A percentile compares a stretch with the other conserved stretches of the same genome.
phyloP scores from a whole-genome alignment of 495 filamentous ascomycete genomes.

The Durotheca rogersii region DNA sequence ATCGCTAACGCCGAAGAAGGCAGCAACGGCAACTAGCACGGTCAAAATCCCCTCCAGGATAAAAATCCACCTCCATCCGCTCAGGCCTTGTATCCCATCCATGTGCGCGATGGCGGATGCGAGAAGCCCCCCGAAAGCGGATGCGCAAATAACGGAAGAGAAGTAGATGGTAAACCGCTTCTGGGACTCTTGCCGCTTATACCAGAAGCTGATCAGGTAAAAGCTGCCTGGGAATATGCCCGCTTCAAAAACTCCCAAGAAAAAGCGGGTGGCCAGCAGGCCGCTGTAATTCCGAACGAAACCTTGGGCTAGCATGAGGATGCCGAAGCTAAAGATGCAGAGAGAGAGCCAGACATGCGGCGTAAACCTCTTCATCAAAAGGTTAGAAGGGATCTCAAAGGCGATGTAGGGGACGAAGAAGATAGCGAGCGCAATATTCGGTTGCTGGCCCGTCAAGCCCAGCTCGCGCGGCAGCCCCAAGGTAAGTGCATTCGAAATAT shows the following conservation, averaged over 20 bases:
- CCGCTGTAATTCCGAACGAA: slow-evolving; percentile 51
- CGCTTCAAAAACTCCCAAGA: slow-evolving; percentile 62
- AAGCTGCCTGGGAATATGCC: slow-evolving; percentile 57
- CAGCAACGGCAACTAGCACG: slow-evolving; percentile 43
- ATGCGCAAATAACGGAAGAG: slow-evolving; percentile 56
- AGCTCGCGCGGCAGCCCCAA: slow-evolving; percentile 61
- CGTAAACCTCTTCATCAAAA: slow-evolving; percentile 51
- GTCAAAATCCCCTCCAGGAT: slow-evolving; percentile 59
- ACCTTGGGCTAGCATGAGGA: slow-evolving; percentile 54
- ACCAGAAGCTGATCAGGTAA: slow-evolving; percentile 63
- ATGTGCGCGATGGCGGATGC: slow-evolving; percentile 60
- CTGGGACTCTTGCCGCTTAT: slow-evolving; percentile 62
- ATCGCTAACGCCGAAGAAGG: slow-evolving; percentile 57
- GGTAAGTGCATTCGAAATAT: slow-evolving; percentile 64
- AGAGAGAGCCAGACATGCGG: slow-evolving; percentile 56
- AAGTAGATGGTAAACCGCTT: slow-evolving; percentile 61
- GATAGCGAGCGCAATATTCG: slow-evolving; percentile 61
- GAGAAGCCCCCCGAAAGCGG: slow-evolving; percentile 62
- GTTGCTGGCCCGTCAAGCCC: slow-evolving; percentile 53
- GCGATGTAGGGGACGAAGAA: slow-evolving; percentile 67
- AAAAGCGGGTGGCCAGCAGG: slow-evolving; percentile 55
- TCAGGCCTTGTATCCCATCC: slow-evolving; percentile 50
- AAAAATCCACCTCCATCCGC: slow-evolving; percentile 53
- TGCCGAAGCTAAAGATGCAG: slow-evolving; percentile 59
- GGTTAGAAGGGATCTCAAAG: slow-evolving; percentile 61